Base-by-base conservation (phyloP, 345 rosid genomes). In the Euphorbia lathyris region DNA sequence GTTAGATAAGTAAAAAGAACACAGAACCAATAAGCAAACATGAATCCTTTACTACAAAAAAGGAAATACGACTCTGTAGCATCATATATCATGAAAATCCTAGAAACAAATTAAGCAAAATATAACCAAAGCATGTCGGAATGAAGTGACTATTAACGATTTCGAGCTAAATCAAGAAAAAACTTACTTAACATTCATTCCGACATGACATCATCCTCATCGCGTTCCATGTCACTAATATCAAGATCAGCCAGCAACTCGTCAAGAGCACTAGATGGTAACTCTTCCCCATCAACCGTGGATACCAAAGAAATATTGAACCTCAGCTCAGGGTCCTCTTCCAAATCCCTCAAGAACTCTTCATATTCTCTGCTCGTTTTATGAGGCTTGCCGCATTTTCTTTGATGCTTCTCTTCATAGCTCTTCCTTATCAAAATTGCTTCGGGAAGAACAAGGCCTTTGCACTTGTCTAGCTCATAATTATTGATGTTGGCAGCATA, bases 241-340 rank as follows among this genome's bases (percentile, higher is more conserved):
- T 77, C 85, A 32, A 88, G 87, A 45, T 86, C 90, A 8, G 83
- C 87, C 51, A 84, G 84, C 69, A 88, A 69, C 73, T 86, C 90
- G 3, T 83, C 87, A 53, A 86, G 63, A 0, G 87, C 86, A 16
- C 83, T 70, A 52, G 83, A 38, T 13, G 90, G 85, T 13, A 68
- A 47, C 23, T 84, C 94, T 50, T 85, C 88, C 55, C 81, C 95
- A 47, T 85, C 88, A 7, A 87, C 74, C 63, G 84, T 62, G 0
- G 90, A 80, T 59, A 82, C 85, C 76, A 82, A 34, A 0, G 90
- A 82, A 30, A 87, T 55, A 63, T 86, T 76, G 66, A 78, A 80
- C 81, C 85, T 79, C 68, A 84, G 56, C 16, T 86, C 87, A 40
- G 86, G 85, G 77, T 86, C 83, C 70, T 88, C 88, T 40, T 84